Conservation (phyloP, 495 filamentous ascomycete genomes). For the Tuber umbilicatum region DNA sequence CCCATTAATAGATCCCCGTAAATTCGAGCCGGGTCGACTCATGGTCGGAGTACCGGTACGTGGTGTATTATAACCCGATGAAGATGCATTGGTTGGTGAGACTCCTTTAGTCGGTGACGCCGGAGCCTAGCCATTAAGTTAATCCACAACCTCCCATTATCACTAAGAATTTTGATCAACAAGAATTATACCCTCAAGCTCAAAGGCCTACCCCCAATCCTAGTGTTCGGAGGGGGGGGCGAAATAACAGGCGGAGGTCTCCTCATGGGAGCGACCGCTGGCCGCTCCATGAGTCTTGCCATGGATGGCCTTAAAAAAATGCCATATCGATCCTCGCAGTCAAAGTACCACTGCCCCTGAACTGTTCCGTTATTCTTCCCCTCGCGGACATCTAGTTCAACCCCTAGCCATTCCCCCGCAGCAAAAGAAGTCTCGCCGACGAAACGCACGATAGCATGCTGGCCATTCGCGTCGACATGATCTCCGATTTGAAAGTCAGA, state of each 20-base stretch:
- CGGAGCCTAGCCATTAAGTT: conserved; percentile 15
- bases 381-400: conserved; percentile 73
- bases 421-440: conserved; percentile 73
- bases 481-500: conserved; percentile 36
- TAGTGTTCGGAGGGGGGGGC: conserved; percentile 17
- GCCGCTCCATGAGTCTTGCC: conserved; percentile 55
- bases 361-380: conserved; percentile 96
- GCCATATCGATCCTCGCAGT: conserved; percentile 69
- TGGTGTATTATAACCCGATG: conserved; percentile 54
- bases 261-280: conserved; percentile 34
- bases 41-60: conserved; percentile 57
- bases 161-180: not conserved
- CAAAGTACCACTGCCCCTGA: conserved; percentile 83
- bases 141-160: not conserved
- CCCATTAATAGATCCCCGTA: conserved; percentile 9
- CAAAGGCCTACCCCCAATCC: conserved; percentile 31
- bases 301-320: conserved; percentile 78
- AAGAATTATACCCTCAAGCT: conserved; percentile 30
- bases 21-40: conserved; percentile 14
- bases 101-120: conserved; percentile 46
- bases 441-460: conserved; percentile 69
- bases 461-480: conserved; percentile 52
- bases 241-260: conserved; percentile 17
- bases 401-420: conserved; percentile 76
- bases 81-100: conserved; percentile 45